phyloP scores from a whole-genome alignment of 225 moss, liverwort and hornwort species.

The Climacium dendroides region DNA sequence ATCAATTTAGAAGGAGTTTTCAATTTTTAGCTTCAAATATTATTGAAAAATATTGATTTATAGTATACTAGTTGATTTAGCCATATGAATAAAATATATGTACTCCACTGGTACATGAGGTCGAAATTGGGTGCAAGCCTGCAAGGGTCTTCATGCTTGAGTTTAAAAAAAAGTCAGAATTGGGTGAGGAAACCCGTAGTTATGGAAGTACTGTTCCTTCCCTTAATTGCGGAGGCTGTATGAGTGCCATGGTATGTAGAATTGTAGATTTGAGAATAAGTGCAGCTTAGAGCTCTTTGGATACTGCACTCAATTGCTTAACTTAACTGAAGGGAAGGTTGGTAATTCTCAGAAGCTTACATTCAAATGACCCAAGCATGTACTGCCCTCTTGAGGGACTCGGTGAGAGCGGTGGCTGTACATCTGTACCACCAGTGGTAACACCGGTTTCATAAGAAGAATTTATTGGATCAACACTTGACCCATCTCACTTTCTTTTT shows the following conservation, averaged over 20 bases:
- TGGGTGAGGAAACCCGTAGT: constrained; percentile 1
- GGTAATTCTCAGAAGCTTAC: neutral
- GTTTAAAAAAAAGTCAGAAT: neutral
- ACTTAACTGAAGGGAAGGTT: neutral
- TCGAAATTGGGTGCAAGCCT: too few species aligned
- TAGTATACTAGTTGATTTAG: too few species aligned
- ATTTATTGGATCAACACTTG: neutral
- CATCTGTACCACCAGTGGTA: too few species aligned
- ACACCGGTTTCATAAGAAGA: too few species aligned
- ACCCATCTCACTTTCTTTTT: neutral
- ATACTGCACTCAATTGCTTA: neutral
- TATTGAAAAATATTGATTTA: too few species aligned
- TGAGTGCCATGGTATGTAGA: neutral
- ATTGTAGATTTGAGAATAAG: neutral
- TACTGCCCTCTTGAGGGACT: neutral
- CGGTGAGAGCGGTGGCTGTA: too few species aligned
- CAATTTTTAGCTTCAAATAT: too few species aligned
- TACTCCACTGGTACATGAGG: too few species aligned
- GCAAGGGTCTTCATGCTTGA: neutral
- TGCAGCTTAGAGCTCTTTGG: neutral
- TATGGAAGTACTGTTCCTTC: neutral
- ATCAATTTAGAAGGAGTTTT: too few species aligned
- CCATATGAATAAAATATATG: too few species aligned
- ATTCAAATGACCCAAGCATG: neutral
- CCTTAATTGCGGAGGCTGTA: neutral